phyloP scores from a whole-genome alignment of 768 basidiomycete genomes.

The Lactifluus subvellereus region DNA sequence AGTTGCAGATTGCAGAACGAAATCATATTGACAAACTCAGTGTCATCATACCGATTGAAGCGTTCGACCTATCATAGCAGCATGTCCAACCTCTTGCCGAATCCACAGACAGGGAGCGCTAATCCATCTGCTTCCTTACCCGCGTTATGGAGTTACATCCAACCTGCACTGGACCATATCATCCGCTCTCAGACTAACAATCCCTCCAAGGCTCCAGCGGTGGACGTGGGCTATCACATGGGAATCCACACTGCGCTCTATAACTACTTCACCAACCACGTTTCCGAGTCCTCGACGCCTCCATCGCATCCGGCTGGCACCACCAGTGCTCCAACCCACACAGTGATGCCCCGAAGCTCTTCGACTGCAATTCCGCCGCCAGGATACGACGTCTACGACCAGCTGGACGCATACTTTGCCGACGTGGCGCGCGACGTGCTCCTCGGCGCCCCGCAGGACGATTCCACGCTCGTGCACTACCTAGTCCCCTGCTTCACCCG shows the following conservation, averaged over 20 bases:
- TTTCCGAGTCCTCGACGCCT: conserved; percentile 5
- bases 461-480: conserved; percentile 60
- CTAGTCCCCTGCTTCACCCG: conserved; percentile 67
- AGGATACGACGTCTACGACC: conserved; percentile 58
- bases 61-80: not conserved
- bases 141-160: conserved; percentile 67
- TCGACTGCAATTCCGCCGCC: conserved; percentile 29
- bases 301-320: conserved; percentile 8
- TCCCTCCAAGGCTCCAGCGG: conserved; percentile 55
- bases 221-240: conserved; percentile 67
- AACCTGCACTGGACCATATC: conserved; percentile 73
- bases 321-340: not conserved
- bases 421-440: conserved; percentile 31
- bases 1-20: not conserved
- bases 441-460: conserved; percentile 33
- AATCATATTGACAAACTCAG: not conserved
- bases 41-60: not conserved
- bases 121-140: conserved; percentile 70
- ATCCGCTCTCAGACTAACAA: conserved; percentile 61
- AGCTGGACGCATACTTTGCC: conserved; percentile 65
- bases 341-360: not conserved
- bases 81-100: conserved; percentile 18
- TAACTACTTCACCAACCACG: conserved; percentile 55
- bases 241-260: conserved; percentile 79
- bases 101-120: conserved; percentile 38